Evolutionary conservation across 495 filamentous ascomycete species (phyloP), one percentile per base, ranked within the genome.

Genomic region (Tuber calosporum): DNA sequence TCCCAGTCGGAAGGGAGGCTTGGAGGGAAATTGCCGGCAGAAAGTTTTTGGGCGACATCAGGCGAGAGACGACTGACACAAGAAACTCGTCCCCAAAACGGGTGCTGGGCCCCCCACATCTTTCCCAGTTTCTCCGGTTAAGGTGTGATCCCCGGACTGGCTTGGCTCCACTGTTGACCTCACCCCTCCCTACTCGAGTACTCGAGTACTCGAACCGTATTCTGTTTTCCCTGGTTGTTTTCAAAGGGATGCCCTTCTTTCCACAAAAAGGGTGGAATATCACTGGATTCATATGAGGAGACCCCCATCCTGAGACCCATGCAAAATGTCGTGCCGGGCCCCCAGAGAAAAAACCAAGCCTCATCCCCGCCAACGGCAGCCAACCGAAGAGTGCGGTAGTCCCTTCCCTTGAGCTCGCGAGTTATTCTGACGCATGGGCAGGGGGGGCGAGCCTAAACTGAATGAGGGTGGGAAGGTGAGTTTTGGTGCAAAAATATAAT

Each of bases 331-430:
- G 22, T 53, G 9, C 26, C 42, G 15, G 45, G 26, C 45, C 53
- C 53, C 53, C 53, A 62, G 13, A 13, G 26, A 1, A 1, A 62
- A 6, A 30, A 30, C 53, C n/a, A 62, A 62, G 53, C 53, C 53
- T 62, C n/a, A 62, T 62, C 53, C 53, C 53, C 53, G 53, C 11
- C 53, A 62, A 30, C 53, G 53, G 53, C n/a, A 62, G 53, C 53
- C 53, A 62, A 62, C 53, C 53, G 53, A 62, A 62, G 26, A 15
- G 53, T n/a, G n/a, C n/a, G n/a, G n/a, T 30, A 30, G n/a, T 62
- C 53, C 53, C 53, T 17, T 62, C 53, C 26, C 26, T 62, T 30
- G 53, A 62, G 15, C n/a, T 11, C 26, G 53, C 53, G 30, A 22
- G 30, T 62, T 62, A 62, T 15, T 62, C 53, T 62, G 53, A 62